A percentile compares a stretch with the other conserved stretches of the same genome.
These are phyloP conservation scores for Fusarium veterinarium DNA, from an alignment of 2,329 filamentous ascomycete species.

Conservation along the genomic window DNA sequence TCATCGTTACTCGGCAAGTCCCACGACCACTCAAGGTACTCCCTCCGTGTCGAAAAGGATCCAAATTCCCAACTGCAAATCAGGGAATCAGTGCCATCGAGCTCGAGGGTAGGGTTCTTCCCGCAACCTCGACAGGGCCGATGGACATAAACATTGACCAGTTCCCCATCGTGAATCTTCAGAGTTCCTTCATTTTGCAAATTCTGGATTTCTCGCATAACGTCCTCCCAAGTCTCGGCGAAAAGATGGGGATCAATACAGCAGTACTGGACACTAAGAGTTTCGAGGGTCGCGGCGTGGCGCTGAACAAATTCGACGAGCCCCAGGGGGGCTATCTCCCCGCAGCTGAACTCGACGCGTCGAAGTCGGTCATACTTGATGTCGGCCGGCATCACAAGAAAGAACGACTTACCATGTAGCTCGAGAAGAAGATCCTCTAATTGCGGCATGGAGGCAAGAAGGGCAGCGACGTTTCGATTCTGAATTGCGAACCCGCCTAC, in stretches of 20 bases:
- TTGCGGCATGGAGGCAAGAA: background rate
- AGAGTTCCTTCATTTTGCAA: background rate
- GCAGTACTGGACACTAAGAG: fast-evolving
- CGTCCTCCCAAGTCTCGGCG: background rate
- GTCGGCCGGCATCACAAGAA: background rate
- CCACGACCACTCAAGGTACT: background rate
- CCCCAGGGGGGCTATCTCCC: background rate
- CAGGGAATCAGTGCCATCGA: background rate
- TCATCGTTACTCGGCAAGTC: background rate
- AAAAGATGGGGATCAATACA: background rate
- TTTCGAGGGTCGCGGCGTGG: background rate
- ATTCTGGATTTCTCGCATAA: background rate
- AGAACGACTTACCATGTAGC: background rate
- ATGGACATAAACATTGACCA: background rate
- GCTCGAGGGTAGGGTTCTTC: background rate
- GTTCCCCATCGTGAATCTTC: background rate
- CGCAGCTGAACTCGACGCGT: background rate
- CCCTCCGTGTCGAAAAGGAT: background rate
- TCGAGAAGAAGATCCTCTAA: background rate
- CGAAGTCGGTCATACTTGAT: background rate
- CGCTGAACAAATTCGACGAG: background rate
- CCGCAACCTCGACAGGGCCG: background rate
- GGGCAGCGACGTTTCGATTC: no score
- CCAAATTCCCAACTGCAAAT: background rate
- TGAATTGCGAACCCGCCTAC: no score